Evolutionary conservation across 306 rosid genomes (phyloP).

Genomic region (Castanea crenata): DNA sequence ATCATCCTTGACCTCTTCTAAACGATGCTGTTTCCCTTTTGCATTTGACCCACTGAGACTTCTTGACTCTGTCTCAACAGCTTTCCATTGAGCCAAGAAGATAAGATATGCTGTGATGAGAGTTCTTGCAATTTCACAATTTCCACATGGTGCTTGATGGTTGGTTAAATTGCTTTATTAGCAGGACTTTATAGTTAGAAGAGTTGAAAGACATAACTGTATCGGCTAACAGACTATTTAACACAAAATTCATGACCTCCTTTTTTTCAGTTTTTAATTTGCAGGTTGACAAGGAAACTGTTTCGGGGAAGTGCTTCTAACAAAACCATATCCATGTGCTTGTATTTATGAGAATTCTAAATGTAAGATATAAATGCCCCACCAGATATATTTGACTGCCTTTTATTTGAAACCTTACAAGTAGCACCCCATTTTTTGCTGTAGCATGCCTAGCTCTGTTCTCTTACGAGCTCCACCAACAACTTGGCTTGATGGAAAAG

Average conservation of each 20-base stretch:
- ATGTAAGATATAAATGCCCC: conserved; percentile 44
- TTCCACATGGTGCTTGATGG: not conserved
- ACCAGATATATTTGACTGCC: conserved; percentile 14
- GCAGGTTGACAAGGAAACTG: conserved; percentile 62
- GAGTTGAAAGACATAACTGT: conserved; percentile 5
- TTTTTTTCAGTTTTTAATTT: conserved; percentile 46
- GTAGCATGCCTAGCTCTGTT: conserved; percentile 72
- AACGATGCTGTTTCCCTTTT: too few relatives aligned
- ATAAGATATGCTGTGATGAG: not conserved
- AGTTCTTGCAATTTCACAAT: not conserved
- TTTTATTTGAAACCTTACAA: conserved; percentile 23
- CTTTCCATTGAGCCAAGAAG: not conserved
- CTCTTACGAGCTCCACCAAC: conserved; percentile 77
- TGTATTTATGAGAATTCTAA: conserved; percentile 72
- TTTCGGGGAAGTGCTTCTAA: conserved; percentile 60
- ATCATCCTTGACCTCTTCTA: too few relatives aligned
- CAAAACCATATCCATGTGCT: conserved; percentile 65
- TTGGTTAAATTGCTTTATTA: not conserved
- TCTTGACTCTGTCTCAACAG: too few relatives aligned
- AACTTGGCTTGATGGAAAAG: conserved; percentile 47
- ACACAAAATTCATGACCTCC: not conserved
- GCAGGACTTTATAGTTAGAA: not conserved
- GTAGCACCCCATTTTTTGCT: conserved; percentile 13
- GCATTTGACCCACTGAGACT: too few relatives aligned
- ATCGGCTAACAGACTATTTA: not conserved